These are phyloP conservation scores for Candida tropicalis DNA, from an alignment of 1,139 yeast species.

Conservation along the genomic window DNA sequence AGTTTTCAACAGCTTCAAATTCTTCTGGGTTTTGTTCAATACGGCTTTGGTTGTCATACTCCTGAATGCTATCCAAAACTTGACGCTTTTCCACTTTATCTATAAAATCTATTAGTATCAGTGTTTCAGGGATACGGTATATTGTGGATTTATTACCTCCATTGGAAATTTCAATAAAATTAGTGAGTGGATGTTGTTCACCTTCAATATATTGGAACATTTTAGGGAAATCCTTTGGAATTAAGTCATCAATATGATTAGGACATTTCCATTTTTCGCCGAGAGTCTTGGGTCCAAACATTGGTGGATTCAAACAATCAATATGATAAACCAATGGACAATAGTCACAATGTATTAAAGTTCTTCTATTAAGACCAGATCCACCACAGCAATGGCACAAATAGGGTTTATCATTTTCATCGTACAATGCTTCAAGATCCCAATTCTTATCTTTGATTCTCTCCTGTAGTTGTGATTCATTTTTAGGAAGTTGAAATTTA, in stretches of 20 bases:
- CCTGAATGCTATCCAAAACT: slow-evolving; percentile 27
- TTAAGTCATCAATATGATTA: slow-evolving; percentile 68
- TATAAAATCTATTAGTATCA: slow-evolving; percentile 75
- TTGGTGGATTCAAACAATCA: slow-evolving; percentile 82
- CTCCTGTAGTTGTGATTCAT: slow-evolving; percentile 43
- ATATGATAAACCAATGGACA: slow-evolving; percentile 91
- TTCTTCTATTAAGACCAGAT: slow-evolving; percentile 59
- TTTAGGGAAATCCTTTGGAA: slow-evolving; percentile 34
- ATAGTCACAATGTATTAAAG: slow-evolving; percentile 78
- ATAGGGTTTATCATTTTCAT: slow-evolving; percentile 63
- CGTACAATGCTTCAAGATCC: slow-evolving; percentile 68
- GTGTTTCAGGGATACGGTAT: slow-evolving; percentile 70
- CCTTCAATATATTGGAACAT: slow-evolving; percentile 58
- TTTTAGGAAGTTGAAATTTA: slow-evolving; percentile 50
- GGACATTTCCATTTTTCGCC: slow-evolving; percentile 96
- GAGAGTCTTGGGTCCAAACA: slow-evolving; percentile 71
- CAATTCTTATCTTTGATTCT: slow-evolving; percentile 46
- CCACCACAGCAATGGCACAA: slow-evolving; percentile 77
- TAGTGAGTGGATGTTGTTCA: slow-evolving; percentile 43
- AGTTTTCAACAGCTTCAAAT: slow-evolving; percentile 27
- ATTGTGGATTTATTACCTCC: slow-evolving; percentile 43
- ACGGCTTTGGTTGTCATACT: slow-evolving; percentile 25
- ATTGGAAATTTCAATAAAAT: slow-evolving; percentile 39
- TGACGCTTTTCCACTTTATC: slow-evolving; percentile 43
- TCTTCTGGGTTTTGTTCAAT: slow-evolving; percentile 26